phyloP scores from a whole-genome alignment of 768 basidiomycete species.

The Hypholoma fasciculare region DNA sequence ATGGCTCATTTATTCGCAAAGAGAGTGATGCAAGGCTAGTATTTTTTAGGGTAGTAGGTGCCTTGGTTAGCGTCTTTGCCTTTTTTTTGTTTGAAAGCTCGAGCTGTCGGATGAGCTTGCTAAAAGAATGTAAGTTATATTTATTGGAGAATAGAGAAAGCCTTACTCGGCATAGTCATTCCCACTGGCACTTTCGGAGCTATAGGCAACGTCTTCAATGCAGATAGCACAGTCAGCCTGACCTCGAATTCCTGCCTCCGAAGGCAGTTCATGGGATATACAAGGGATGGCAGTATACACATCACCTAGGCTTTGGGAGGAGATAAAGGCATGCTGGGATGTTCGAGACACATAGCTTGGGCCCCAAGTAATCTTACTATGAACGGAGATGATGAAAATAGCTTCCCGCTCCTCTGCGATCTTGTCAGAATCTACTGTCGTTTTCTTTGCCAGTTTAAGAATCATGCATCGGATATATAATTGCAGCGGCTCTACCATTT shows the following conservation, averaged over 20 bases:
- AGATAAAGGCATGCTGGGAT: conserved; percentile 68
- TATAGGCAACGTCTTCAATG: conserved; percentile 61
- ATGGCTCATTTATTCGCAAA: conserved; percentile 71
- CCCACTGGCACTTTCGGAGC: conserved; percentile 42
- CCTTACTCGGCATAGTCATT: conserved; percentile 57
- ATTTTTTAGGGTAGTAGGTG: conserved; percentile 42
- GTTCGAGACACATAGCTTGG: conserved; percentile 57
- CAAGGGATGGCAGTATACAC: conserved; percentile 63
- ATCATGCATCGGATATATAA: background rate
- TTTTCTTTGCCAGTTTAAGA: conserved; percentile 24
- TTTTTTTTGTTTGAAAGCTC: conserved; percentile 28
- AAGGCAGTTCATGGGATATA: conserved; percentile 51
- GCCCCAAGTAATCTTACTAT: conserved; percentile 62
- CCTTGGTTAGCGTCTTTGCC: conserved; percentile 31
- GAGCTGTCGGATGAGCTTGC: conserved; percentile 46
- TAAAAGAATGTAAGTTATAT: conserved; percentile 21
- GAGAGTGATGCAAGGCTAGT: conserved; percentile 53
- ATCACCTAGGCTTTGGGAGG: conserved; percentile 73
- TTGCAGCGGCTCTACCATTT: conserved; percentile 31
- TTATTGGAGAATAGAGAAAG: background rate
- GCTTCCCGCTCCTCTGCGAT: conserved; percentile 33
- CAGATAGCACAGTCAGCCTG: conserved; percentile 50
- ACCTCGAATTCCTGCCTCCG: conserved; percentile 28
- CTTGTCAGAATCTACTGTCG: conserved; percentile 19
- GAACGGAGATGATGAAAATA: conserved; percentile 58